phyloP scores from a whole-genome alignment of 1,284 basidiomycete genomes.

The Xerocomus minutiporus region DNA sequence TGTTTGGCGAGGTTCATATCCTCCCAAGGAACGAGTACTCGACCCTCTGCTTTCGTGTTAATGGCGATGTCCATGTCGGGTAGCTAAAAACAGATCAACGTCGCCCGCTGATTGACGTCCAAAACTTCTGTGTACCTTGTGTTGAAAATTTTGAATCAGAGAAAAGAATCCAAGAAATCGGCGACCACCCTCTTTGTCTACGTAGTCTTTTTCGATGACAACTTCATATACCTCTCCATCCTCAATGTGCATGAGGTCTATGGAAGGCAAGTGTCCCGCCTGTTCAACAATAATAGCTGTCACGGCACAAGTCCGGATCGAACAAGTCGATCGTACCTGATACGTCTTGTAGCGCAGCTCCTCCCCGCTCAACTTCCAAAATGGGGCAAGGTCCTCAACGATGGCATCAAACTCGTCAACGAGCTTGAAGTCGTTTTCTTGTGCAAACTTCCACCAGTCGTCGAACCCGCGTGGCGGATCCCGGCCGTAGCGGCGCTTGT shows the following conservation, averaged over 20 bases:
- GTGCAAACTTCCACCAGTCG: constrained; percentile 81
- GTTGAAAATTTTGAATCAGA: constrained; percentile 71
- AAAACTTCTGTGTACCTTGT: constrained; percentile 44
- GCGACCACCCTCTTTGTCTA: constrained; percentile 67
- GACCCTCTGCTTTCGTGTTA: constrained; percentile 88
- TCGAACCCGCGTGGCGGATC: constrained; percentile 86
- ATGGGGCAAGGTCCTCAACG: constrained; percentile 73
- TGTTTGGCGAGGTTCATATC: constrained; percentile 64
- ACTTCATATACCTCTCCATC: constrained; percentile 60
- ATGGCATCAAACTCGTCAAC: constrained; percentile 92
- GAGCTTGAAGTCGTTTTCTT: constrained; percentile 69
- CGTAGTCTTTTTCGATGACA: constrained; percentile 55
- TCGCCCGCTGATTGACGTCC: neutral
- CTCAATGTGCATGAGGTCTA: constrained; percentile 76
- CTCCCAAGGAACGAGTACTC: constrained; percentile 88
- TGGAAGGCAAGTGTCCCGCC: constrained; percentile 75
- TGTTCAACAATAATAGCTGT: constrained; percentile 25
- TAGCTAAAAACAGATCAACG: constrained; percentile 48
- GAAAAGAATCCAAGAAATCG: constrained; percentile 71
- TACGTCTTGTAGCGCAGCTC: constrained; percentile 68
- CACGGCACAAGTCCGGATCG: neutral
- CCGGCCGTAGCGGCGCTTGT: constrained; percentile 69
- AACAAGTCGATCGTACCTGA: constrained; percentile 45
- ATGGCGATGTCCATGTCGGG: constrained; percentile 90
- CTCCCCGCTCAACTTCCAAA: constrained; percentile 66